Base-by-base conservation (phyloP, 345 rosid genomes). In the Murraya koenigii region DNA sequence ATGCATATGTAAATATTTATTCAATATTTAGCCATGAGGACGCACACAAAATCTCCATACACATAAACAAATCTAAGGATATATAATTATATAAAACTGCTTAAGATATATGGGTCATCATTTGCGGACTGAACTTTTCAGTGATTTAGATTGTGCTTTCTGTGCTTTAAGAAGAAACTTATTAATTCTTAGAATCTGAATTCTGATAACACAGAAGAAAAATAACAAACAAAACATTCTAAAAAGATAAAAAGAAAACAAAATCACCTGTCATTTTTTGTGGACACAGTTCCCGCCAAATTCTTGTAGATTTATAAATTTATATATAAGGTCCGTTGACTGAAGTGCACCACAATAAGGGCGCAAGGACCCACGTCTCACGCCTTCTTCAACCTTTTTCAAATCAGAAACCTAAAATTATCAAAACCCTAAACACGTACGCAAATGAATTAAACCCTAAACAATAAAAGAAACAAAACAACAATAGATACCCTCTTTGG, bases 321-420 rank as follows among this genome's bases (percentile, higher is more conserved):
- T n/a, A 79, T 78, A 78, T 61, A 81, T 76, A 79, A 82, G 65
- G 72, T 62, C 49, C 41, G 78, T 83, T 87, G 92, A 89, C 89
- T 80, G 80, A 76, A 66, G 25, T 83, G 88, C 85, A 64, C 87
- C 87, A 77, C 85, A 75, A 77, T 74, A 79, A 73, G 90, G 89
- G 75, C 65, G 85, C 88, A 87, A 78, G 77, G 36, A 77, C 90
- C 90, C 93, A 82, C 87, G 85, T 83, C 88, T 81, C 87, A 83
- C 88, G 90, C 88, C 79, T 81, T 81, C 78, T 70, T 75, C 76
- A 39, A 67, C 39, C 66, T 54, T 71, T 82, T 33, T 74, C 54
- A 47, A 58, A 74, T 69, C 64, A 49, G 26, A 72, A 26, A 14
- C 62, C 75, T 17, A 32, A 13, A 38, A 32, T 33, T 26, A 80